Percentiles rank a stretch among this genome's conserved stretches.
phyloP scores from a whole-genome alignment of 495 filamentous ascomycete genomes.

The Amniculicola lignicola region DNA sequence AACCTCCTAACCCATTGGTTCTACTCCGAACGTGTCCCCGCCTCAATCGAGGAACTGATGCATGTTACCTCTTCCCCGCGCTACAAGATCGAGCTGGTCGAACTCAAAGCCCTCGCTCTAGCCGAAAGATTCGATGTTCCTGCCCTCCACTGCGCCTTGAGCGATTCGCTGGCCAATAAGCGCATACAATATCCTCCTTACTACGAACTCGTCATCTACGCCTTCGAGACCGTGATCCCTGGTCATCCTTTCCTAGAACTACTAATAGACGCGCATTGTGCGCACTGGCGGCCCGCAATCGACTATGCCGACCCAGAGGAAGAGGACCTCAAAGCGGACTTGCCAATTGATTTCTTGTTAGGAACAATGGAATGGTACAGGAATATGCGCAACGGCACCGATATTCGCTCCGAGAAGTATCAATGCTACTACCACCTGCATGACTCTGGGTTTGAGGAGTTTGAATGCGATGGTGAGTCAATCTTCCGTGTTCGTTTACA shows the following conservation, averaged over 20 bases:
- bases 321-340: neutral
- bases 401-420: too few species aligned
- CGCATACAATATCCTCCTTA: neutral
- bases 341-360: neutral
- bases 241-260: neutral
- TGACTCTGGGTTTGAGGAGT: too few species aligned
- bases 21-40: neutral
- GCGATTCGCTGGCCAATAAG: neutral
- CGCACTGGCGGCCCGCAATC: neutral
- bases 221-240: neutral
- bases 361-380: neutral
- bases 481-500: too few species aligned
- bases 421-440: too few species aligned
- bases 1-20: neutral
- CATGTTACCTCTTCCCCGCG: neutral
- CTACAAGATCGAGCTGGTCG: neutral
- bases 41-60: neutral
- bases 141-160: neutral
- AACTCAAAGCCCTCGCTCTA: neutral
- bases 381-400: too few species aligned
- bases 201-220: neutral
- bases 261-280: neutral
- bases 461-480: too few species aligned
- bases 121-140: neutral
- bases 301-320: neutral